Evolutionary conservation across 306 rosid species (phyloP), one percentile per base, ranked within the genome.

Genomic region (Cucumis cinereus): DNA sequence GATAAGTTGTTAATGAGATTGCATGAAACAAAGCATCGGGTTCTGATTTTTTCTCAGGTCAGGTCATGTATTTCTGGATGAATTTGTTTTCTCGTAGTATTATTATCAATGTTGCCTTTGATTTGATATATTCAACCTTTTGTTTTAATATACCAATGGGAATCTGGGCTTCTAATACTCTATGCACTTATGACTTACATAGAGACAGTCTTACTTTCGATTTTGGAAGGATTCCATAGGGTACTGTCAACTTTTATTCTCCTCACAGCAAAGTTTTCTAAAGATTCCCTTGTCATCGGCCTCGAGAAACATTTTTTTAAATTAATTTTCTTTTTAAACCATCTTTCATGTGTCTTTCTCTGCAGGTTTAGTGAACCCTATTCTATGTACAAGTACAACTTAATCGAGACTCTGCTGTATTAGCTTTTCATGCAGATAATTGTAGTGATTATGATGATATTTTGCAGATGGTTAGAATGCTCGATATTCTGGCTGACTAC

Each of bases 1-100:
- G 98, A 95, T 86, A 95, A 95, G 81, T 87, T 95, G 76, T 96
- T 95, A 83, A 92, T 90, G 83, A 86, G 82, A 83, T 89, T 95
- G 88, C 99, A 90, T 76, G 96, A 89, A 87, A 92, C 99, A 47
- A 95, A 90, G 83, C 99, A 95, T 58, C 97, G 99, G 62, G 98
- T 95, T 83, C 84, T 95, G 79, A 92, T 95, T 66, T 95, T 95
- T 83, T 95, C 99, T 26, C 99, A 95, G 99, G 99, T 95, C 73
- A 78, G 73, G 93, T 83, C 66, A 16, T 7, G 41, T 19, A 45
- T 19, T 45, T 38, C 57, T 62, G 58, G 23, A 28, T 49, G 43
- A 23, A 45, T 41, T 67, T 41, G 49, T 66, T 41, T 43, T 13
- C 57, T 14, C 11, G 4, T 47, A 47, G 36, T 45, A 69, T 47